A percentile compares a stretch with the other conserved stretches of the same genome.
These are phyloP conservation scores for Blastobotrys parvus DNA, from an alignment of 805 yeast genomes.

Conservation along the genomic window DNA sequence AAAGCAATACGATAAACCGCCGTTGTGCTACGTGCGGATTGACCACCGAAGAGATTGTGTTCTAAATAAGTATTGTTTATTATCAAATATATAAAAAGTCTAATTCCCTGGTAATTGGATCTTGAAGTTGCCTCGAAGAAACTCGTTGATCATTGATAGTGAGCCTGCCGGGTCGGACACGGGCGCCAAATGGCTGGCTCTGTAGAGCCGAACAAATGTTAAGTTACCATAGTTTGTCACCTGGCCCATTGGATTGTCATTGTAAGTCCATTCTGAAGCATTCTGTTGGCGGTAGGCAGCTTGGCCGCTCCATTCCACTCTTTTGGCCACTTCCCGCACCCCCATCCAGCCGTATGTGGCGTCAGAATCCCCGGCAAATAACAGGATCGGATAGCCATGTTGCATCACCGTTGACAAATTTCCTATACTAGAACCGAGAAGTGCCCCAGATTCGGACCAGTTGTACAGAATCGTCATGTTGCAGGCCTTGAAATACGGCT, in stretches of 20 bases:
- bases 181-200: constrained; percentile 92
- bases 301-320: constrained; percentile 54
- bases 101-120: neutral
- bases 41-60: constrained; percentile 63
- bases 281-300: constrained; percentile 37
- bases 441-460: constrained; percentile 54
- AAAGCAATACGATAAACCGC: constrained; percentile 40
- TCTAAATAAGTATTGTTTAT: neutral
- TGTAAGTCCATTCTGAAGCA: constrained; percentile 31
- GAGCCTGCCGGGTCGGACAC: constrained; percentile 75
- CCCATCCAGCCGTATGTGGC: constrained; percentile 92
- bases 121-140: constrained; percentile 58
- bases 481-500: constrained; percentile 54
- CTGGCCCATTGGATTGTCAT: constrained; percentile 26
- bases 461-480: constrained; percentile 64
- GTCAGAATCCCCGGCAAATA: constrained; percentile 93
- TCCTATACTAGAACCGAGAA: constrained; percentile 53
- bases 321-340: constrained; percentile 72
- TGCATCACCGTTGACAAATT: constrained; percentile 53
- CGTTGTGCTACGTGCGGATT: constrained; percentile 77
- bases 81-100: neutral
- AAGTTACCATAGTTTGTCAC: constrained; percentile 62
- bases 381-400: constrained; percentile 64
- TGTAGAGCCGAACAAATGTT: constrained; percentile 66
- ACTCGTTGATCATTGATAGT: constrained; percentile 73